A percentile compares a stretch with the other conserved stretches of the same genome.
phyloP scores from a whole-genome alignment of 352 stramenopile genomes.

The Pelagophyceae sp. region DNA sequence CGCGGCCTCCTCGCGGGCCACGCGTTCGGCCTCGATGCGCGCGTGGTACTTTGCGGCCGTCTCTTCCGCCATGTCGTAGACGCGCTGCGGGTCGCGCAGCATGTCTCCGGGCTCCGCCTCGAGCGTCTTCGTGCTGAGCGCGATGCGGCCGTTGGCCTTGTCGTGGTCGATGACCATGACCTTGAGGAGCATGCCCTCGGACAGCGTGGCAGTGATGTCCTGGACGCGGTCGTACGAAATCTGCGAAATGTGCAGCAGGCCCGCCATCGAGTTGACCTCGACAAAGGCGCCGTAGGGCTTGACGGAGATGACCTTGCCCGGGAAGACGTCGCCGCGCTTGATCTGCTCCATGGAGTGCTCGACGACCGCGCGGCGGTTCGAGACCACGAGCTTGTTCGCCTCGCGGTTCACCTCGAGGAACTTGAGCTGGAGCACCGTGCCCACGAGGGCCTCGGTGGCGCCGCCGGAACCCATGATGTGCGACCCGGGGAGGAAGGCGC shows the following conservation, averaged over 20 bases:
- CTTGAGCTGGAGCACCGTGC: slow-evolving; percentile 59
- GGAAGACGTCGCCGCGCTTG: slow-evolving; percentile 59
- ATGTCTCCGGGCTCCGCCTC: slow-evolving; percentile 71
- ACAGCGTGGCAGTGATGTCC: slow-evolving; percentile 59
- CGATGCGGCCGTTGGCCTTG: slow-evolving; percentile 66
- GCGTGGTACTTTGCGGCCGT: slow-evolving; percentile 61
- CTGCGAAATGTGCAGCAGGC: slow-evolving; percentile 74
- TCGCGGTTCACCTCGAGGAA: slow-evolving; percentile 70
- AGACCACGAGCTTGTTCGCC: slow-evolving; percentile 68
- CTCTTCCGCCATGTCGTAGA: slow-evolving; percentile 60
- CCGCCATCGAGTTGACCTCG: slow-evolving; percentile 66
- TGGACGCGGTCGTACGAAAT: slow-evolving; percentile 74
- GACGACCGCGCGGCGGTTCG: slow-evolving; percentile 61
- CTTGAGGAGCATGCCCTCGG: slow-evolving; percentile 63
- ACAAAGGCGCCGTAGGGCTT: slow-evolving; percentile 75
- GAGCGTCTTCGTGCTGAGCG: slow-evolving; percentile 69
- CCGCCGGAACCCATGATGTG: slow-evolving; percentile 55
- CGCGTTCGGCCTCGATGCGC: slow-evolving; percentile 48
- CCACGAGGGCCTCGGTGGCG: slow-evolving; percentile 59
- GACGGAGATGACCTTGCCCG: slow-evolving; percentile 62
- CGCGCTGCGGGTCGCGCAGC: slow-evolving; percentile 59
- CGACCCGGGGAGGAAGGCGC: slow-evolving; percentile 66
- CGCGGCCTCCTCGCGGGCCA: slow-evolving; percentile 45
- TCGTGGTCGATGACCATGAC: slow-evolving; percentile 80
- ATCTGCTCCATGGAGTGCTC: slow-evolving; percentile 64